A percentile compares a stretch with the other conserved stretches of the same genome.
Conservation (phyloP, 176 grass and related monocot species). For the Elymus sibiricus region DNA sequence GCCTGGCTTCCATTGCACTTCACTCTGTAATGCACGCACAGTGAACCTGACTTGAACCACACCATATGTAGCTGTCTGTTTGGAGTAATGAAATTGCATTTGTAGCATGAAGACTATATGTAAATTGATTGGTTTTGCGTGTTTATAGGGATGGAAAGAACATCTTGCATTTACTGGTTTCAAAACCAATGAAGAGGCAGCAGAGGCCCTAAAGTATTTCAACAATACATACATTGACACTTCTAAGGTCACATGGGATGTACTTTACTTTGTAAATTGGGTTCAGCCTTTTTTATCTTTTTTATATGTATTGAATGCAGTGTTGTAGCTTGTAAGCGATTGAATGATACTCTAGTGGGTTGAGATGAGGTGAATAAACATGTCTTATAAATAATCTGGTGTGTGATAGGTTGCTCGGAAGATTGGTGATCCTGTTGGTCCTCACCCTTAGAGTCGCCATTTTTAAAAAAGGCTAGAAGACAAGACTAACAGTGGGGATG, state of each 20-base stretch:
- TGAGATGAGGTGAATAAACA: neutral
- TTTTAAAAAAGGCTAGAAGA: slow-evolving; percentile 56
- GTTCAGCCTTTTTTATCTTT: too few species aligned
- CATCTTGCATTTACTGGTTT: slow-evolving; percentile 89
- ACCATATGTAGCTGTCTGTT: too few species aligned
- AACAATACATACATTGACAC: slow-evolving; percentile 92
- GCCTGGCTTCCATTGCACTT: too few species aligned
- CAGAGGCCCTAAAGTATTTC: slow-evolving; percentile 79
- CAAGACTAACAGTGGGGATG: slow-evolving; percentile 15
- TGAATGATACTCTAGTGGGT: neutral
- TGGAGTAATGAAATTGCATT: too few species aligned
- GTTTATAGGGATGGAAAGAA: too few species aligned
- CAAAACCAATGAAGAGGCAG: slow-evolving; percentile 66
- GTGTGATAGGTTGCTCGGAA: slow-evolving; percentile 73
- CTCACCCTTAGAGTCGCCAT: slow-evolving; percentile 77
- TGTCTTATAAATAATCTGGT: neutral
- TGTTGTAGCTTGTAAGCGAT: neutral
- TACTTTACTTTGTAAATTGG: too few species aligned
- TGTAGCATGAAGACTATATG: too few species aligned
- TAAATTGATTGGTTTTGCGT: too few species aligned
- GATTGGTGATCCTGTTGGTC: slow-evolving; percentile 66
- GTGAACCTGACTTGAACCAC: too few species aligned
- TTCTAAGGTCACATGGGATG: slow-evolving; percentile 86
- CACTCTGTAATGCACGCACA: too few species aligned
- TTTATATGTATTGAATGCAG: too few species aligned